A percentile compares a stretch with the other conserved stretches of the same genome.
phyloP scores from a whole-genome alignment of 2,329 filamentous ascomycete genomes.

The Pyrenophora graminea region DNA sequence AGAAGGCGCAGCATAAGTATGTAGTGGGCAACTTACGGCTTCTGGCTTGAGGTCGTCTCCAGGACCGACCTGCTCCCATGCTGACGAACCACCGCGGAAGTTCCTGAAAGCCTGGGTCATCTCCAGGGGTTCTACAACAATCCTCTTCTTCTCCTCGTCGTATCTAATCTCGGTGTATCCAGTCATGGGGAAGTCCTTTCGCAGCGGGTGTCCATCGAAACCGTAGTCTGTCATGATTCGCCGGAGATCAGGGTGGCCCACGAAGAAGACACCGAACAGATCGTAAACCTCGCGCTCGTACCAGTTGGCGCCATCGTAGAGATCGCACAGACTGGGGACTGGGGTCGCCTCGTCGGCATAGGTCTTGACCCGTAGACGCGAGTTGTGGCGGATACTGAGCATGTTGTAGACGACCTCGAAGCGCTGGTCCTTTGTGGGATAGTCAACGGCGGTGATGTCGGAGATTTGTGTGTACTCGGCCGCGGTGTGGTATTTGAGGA shows the following conservation, averaged over 20 bases:
- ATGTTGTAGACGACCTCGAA: constrained; percentile 99
- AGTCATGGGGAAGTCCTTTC: constrained; percentile 97
- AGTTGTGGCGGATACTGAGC: constrained; percentile 93
- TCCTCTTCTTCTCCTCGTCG: constrained; percentile 99
- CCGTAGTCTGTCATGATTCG: constrained; percentile 99
- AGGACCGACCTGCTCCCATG: constrained; percentile 70
- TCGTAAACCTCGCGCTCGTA: constrained; percentile 98
- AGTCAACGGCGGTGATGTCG: constrained; percentile 93
- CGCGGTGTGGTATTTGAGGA: constrained; percentile 96
- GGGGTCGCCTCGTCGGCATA: constrained; percentile 96
- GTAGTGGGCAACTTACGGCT: constrained; percentile 38
- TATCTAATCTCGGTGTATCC: constrained; percentile 98
- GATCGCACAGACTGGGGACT: constrained; percentile 80
- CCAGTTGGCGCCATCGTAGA: constrained; percentile 98
- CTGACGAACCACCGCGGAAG: constrained; percentile 78
- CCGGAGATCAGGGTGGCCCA: constrained; percentile 90
- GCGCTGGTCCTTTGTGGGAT: constrained; percentile 89
- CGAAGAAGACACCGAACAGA: constrained; percentile 95
- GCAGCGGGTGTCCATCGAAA: constrained; percentile 94
- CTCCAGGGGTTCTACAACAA: constrained; percentile 96
- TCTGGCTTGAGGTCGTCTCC: constrained; percentile 82
- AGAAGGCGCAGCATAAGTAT: neutral
- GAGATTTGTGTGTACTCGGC: constrained; percentile 95
- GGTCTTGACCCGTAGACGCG: constrained; percentile 95
- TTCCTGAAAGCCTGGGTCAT: constrained; percentile 98